A percentile compares a stretch with the other conserved stretches of the same genome.
These are phyloP conservation scores for Penicillium simplicissimum DNA, from an alignment of 495 filamentous ascomycete genomes.

Conservation along the genomic window DNA sequence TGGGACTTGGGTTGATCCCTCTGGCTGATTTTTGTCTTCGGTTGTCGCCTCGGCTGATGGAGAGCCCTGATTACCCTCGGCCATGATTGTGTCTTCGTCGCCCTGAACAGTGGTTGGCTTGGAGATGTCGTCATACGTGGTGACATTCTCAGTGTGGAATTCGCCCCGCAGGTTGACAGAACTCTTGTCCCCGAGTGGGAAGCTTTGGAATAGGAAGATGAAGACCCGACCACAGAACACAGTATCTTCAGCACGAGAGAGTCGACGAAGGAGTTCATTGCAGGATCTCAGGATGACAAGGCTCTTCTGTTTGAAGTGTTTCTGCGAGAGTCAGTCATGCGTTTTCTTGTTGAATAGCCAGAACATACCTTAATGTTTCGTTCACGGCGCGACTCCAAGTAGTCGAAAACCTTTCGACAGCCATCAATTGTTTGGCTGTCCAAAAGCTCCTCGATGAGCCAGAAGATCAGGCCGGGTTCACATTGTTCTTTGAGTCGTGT, in stretches of 20 bases:
- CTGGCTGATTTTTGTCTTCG: conserved; percentile 15
- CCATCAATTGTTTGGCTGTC: conserved; percentile 93
- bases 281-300: conserved; percentile 86
- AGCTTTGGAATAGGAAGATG: conserved; percentile 97
- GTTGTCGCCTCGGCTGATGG: conserved; percentile 20
- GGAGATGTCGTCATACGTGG: conserved; percentile 68
- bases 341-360: neutral
- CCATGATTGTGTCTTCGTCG: conserved; percentile 60
- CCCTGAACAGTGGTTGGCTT: conserved; percentile 16
- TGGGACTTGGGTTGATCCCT: conserved; percentile 29
- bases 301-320: conserved; percentile 81
- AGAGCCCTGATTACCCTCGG: conserved; percentile 53
- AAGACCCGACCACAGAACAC: conserved; percentile 97
- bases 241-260: conserved; percentile 92
- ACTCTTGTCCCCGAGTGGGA: conserved; percentile 92
- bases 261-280: conserved; percentile 87
- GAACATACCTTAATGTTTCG: conserved; percentile 66
- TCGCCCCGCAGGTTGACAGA: conserved; percentile 96
- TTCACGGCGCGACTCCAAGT: conserved; percentile 88
- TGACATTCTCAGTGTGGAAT: conserved; percentile 95
- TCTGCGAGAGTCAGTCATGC: conserved; percentile 40
- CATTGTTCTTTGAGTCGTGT: conserved; percentile 65
- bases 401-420: conserved; percentile 89
- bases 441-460: conserved; percentile 90
- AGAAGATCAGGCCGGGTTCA: conserved; percentile 80